These are phyloP conservation scores for Aspergillus thermomutatus DNA, from an alignment of 2,329 filamentous ascomycete species.

Conservation along the genomic window DNA sequence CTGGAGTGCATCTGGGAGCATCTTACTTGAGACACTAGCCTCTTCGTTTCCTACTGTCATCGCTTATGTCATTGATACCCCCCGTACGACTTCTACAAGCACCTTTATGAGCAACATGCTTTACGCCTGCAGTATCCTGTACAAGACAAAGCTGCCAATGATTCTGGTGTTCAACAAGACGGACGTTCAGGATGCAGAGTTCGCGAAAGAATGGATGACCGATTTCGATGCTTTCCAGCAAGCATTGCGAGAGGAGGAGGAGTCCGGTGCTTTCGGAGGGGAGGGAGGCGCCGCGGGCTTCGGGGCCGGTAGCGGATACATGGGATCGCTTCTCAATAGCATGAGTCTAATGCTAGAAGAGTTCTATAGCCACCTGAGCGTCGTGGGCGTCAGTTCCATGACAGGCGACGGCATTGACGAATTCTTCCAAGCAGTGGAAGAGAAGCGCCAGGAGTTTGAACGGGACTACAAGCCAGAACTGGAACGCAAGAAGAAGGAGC, in stretches of 20 bases:
- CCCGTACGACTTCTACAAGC: slow-evolving; percentile 83
- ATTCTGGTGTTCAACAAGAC: slow-evolving; percentile 99
- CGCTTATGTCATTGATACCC: slow-evolving; percentile 96
- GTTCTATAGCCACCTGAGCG: slow-evolving; percentile 90
- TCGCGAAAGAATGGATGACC: slow-evolving; percentile 99
- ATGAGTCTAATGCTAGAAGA: slow-evolving; percentile 98
- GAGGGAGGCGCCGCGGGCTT: slow-evolving; percentile 59
- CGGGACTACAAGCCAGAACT: slow-evolving; percentile 90
- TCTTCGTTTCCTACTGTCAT: slow-evolving; percentile 95
- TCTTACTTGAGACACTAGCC: slow-evolving; percentile 86
- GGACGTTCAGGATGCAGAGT: slow-evolving; percentile 84
- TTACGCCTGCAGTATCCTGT: slow-evolving; percentile 96
- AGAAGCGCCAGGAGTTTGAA: slow-evolving; percentile 85
- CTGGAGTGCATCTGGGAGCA: slow-evolving; percentile 93
- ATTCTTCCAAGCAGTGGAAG: slow-evolving; percentile 85
- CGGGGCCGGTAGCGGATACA: slow-evolving; percentile 82
- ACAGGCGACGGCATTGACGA: slow-evolving; percentile 87
- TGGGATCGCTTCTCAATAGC: slow-evolving; percentile 91
- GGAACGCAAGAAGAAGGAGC: slow-evolving; percentile 70
- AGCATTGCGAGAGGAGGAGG: slow-evolving; percentile 77
- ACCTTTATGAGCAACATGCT: slow-evolving; percentile 99
- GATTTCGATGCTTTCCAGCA: slow-evolving; percentile 95
- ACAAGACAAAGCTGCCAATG: slow-evolving; percentile 98
- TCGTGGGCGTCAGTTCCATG: slow-evolving; percentile 91
- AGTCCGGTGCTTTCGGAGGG: slow-evolving; percentile 70